phyloP scores from a whole-genome alignment of 768 basidiomycete genomes.

The Russula olivacea region DNA sequence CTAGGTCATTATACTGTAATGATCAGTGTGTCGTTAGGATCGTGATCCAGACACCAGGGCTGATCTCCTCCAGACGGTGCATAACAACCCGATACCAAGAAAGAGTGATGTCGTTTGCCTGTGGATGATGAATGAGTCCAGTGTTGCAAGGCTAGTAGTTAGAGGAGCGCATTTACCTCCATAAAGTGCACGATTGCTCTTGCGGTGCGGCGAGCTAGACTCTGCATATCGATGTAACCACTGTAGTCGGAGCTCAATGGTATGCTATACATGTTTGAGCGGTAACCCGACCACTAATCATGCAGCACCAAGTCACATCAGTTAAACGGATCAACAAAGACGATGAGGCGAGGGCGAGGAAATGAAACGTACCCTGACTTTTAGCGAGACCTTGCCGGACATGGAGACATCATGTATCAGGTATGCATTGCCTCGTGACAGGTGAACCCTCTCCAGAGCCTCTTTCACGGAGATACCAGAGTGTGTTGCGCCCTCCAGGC shows the following conservation, averaged over 20 bases:
- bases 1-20: background rate
- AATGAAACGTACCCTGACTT: slow-evolving; percentile 19
- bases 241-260: slow-evolving; percentile 16
- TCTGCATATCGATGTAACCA: slow-evolving; percentile 16
- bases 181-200: slow-evolving; percentile 26
- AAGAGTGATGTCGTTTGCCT: slow-evolving; percentile 23
- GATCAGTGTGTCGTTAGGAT: slow-evolving; percentile 19
- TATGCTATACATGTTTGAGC: slow-evolving; percentile 21
- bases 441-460: slow-evolving; percentile 10
- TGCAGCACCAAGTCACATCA: background rate
- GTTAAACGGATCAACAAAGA: background rate
- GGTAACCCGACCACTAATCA: slow-evolving; percentile 23
- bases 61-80: slow-evolving; percentile 23
- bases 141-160: background rate
- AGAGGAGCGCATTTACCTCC: slow-evolving; percentile 1
- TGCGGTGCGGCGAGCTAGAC: slow-evolving; percentile 22
- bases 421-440: slow-evolving; percentile 15
- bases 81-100: slow-evolving; percentile 24
- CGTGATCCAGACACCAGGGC: slow-evolving; percentile 20
- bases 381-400: slow-evolving; percentile 17
- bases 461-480: slow-evolving; percentile 21
- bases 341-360: background rate
- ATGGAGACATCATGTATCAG: slow-evolving; percentile 17
- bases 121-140: background rate
- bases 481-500: slow-evolving; percentile 13